Evolutionary conservation across 1,284 basidiomycete species (phyloP), one percentile per base, ranked within the genome.

Genomic region (Ustilago vetiveriae): DNA sequence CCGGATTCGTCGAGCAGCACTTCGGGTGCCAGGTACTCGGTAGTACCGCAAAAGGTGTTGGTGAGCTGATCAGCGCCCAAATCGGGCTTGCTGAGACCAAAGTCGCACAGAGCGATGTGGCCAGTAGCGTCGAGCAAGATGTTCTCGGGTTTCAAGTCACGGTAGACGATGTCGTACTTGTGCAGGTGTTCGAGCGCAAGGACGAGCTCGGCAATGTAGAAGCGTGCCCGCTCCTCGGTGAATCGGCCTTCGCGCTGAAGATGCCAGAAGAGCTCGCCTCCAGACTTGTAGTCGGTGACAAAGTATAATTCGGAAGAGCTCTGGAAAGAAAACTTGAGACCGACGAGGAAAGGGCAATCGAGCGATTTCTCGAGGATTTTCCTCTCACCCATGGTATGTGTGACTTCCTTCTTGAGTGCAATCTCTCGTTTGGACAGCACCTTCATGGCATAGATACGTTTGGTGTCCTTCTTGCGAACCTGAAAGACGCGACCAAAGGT

Each of bases 361-460:
- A 95, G 85, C 27, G 92, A 94, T 54, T 92, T 88, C 83, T 98
- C 94, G 21, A 98, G 87, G 79, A 99, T 98, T 86, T 98, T 97
- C 83, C 96, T 90, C 84, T 99, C 96, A 78, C 96, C 96, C 72
- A 99, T 98, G 14, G 95, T 99, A 83, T 99, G 96, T 6, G 94
- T 94, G 36, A 99, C 94, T 83, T 99, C 96, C 84, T 98, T 98
- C 86, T 98, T 98, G 41, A 92, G 92, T 55, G 98, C 89, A 77
- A 99, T 98, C 83, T 99, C 96, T 84, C 92, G 94, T 85, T 99
- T 99, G 33, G 92, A 94, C 30, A 99, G 87, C 44, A 98, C 92
- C 83, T 99, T 99, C 95, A 99, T 98, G 51, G 96, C 96, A 84
- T 98, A 99, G 85, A 99, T 98, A 47, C 96, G 91, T 83, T 92